Conservation (phyloP, 108 stramenopile species). For the Cyclostephanos invisitatus region DNA sequence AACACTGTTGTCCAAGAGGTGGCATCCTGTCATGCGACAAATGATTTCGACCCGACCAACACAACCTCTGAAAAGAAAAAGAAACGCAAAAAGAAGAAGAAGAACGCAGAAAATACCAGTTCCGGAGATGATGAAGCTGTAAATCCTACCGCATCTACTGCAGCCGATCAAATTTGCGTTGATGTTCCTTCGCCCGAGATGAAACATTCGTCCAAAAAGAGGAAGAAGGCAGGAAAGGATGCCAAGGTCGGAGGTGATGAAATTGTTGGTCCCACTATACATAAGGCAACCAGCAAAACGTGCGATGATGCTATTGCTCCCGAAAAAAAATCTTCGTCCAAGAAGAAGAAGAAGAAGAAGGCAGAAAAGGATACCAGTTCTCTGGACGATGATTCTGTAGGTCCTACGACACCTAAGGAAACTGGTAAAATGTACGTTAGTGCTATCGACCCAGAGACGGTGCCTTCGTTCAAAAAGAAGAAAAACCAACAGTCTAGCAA, state of each 20-base stretch:
- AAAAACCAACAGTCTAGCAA: background rate
- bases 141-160: background rate
- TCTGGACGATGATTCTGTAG: conserved; percentile 4
- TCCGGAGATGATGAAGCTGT: background rate
- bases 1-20: conserved; percentile 14
- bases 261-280: background rate
- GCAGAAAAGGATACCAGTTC: conserved; percentile 2
- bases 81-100: conserved; percentile 36
- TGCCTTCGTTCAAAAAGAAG: conserved; percentile 19
- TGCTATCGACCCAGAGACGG: conserved; percentile 13
- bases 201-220: conserved; percentile 27
- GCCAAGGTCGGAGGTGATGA: conserved; percentile 17
- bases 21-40: conserved; percentile 13
- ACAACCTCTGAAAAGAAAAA: conserved; percentile 55
- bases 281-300: background rate
- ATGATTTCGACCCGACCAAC: conserved; percentile 11
- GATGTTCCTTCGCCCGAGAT: conserved; percentile 18
- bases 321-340: conserved; percentile 24
- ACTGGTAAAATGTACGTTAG: background rate
- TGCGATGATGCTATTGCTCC: conserved; percentile 7
- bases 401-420: conserved; percentile 8
- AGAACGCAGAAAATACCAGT: conserved; percentile 14
- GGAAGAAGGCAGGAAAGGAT: conserved; percentile 27
- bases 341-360: conserved; percentile 36
- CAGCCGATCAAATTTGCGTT: background rate